phyloP scores from a whole-genome alignment of 495 filamentous ascomycete genomes.

The Sporormia fimetaria region DNA sequence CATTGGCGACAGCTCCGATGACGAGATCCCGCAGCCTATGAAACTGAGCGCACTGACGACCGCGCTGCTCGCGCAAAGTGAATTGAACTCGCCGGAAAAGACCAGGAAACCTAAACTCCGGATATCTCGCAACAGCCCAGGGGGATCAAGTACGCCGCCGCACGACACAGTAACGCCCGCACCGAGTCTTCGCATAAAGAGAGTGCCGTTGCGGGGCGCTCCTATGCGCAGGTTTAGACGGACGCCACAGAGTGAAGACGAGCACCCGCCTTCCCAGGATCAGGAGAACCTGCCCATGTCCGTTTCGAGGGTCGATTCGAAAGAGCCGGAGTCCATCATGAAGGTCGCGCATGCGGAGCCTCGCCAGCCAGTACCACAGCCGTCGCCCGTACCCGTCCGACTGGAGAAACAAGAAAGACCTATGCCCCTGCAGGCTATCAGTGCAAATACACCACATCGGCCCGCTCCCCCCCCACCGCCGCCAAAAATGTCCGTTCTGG shows the following conservation, averaged over 20 bases:
- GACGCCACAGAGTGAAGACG: conserved; percentile 26
- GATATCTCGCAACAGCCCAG: conserved; percentile 17
- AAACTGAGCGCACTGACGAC: conserved; percentile 34
- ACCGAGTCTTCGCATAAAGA: conserved; percentile 24
- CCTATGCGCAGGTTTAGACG: conserved; percentile 23
- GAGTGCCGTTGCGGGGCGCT: conserved; percentile 21
- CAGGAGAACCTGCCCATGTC: conserved; percentile 27
- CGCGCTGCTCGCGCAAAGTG: conserved; percentile 31
- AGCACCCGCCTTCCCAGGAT: conserved; percentile 23
- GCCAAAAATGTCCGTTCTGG: conserved; percentile 88
- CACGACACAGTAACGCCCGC: conserved; percentile 26
- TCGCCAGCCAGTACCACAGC: conserved; percentile 25
- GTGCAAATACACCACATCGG: conserved; percentile 71
- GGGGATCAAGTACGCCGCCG: conserved; percentile 22
- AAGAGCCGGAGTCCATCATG: conserved; percentile 4
- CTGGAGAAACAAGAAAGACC: conserved; percentile 49
- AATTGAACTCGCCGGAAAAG: conserved; percentile 27
- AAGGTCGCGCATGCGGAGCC: conserved; percentile 9
- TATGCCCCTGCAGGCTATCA: conserved; percentile 50
- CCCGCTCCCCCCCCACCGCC: conserved; percentile 68
- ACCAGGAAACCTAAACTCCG: conserved; percentile 18
- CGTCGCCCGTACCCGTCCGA: conserved; percentile 28
- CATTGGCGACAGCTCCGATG: conserved; percentile 34
- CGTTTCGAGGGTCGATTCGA: conserved; percentile 10
- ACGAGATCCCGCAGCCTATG: conserved; percentile 32